Evolutionary conservation across 257 asterid species (phyloP), one percentile per base, ranked within the genome.

Genomic region (Nicotiana benthamiana): DNA sequence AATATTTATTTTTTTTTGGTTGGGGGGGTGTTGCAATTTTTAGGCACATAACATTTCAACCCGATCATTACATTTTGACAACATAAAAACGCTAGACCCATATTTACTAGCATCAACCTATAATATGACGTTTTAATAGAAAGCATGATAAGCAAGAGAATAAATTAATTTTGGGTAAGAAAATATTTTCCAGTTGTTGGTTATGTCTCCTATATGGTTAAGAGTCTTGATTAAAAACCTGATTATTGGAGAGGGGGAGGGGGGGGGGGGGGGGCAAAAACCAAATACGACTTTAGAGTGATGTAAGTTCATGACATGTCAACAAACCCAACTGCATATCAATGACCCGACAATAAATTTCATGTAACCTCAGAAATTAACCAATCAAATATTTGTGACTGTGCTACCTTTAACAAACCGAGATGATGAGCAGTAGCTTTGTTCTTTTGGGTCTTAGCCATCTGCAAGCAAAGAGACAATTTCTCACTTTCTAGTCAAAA

Each of bases 401-500:
- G 43, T 64, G 68, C 30, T 86, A 95, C 99, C 98, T 95, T 95
- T 74, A 95, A 89, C 90, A 91, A 83, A 60, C 99, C 99, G 81
- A 96, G 94, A 83, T 96, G 99, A 87, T 96, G 97, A 54, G 99
- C 97, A 4, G 99, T 96, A 6, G 99, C 99, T 87, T 96, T 92
- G 86, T 96, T 96, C 86, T 96, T 96, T 89, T 96, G 99, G 57
- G 99, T 96, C 86, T 86, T 93, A 54, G 97, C 96, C 99, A 96
- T 96, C 99, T 96, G 90, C 84, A 90, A 84, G 48, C 83, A 79
- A 75, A 40, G 77, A 20, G 59, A 70, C 24, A 40, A 40, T 36
- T 2, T 68, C 32, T 36, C 11, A 68, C 22, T 67, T 67, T 67
- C 28, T 68, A 68, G 6, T 20, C 76, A 68, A n/a, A n/a, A 36